Percentiles rank a stretch among this genome's conserved stretches.
Evolutionary conservation across 768 basidiomycete genomes (phyloP).

Genomic region (Serendipita sp.): DNA sequence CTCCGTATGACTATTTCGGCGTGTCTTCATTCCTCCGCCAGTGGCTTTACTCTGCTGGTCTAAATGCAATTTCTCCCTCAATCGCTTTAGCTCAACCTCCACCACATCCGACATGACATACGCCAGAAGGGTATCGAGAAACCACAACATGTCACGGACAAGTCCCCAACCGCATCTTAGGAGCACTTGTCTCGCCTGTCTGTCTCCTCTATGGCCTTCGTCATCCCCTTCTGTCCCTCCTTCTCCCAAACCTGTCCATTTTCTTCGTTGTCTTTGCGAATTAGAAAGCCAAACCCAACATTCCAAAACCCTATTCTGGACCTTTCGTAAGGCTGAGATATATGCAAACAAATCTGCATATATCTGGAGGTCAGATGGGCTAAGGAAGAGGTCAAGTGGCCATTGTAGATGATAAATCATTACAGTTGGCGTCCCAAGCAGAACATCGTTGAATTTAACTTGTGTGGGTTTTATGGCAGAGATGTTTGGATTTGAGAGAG

Average conservation of each 20-base stretch:
- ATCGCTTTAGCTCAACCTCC: conserved; percentile 60
- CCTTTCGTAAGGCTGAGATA: conserved; percentile 68
- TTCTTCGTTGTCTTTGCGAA: conserved; percentile 63
- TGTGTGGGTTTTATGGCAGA: conserved; percentile 4
- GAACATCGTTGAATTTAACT: conserved; percentile 42
- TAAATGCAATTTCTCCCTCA: conserved; percentile 40
- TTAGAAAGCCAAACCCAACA: conserved; percentile 81
- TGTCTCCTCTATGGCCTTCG: conserved; percentile 9
- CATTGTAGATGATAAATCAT: conserved; percentile 61
- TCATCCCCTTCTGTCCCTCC: conserved; percentile 61
- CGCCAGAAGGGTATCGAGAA: conserved; percentile 63
- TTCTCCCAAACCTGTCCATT: conserved; percentile 78
- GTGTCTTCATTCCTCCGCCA: background rate
- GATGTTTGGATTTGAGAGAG: background rate
- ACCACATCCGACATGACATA: conserved; percentile 87
- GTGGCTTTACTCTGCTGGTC: background rate
- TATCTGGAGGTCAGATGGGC: conserved; percentile 50
- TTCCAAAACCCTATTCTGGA: conserved; percentile 59
- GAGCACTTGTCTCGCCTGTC: conserved; percentile 44
- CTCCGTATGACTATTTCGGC: background rate
- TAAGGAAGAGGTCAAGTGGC: conserved; percentile 83
- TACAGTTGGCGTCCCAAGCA: conserved; percentile 63
- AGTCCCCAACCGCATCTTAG: conserved; percentile 75
- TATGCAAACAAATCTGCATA: conserved; percentile 72
- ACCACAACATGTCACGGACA: conserved; percentile 82